Percentiles rank a stretch among this genome's conserved stretches.
Evolutionary conservation across 768 basidiomycete species (phyloP).

Genomic region (Pleurotus citrinopileatus): DNA sequence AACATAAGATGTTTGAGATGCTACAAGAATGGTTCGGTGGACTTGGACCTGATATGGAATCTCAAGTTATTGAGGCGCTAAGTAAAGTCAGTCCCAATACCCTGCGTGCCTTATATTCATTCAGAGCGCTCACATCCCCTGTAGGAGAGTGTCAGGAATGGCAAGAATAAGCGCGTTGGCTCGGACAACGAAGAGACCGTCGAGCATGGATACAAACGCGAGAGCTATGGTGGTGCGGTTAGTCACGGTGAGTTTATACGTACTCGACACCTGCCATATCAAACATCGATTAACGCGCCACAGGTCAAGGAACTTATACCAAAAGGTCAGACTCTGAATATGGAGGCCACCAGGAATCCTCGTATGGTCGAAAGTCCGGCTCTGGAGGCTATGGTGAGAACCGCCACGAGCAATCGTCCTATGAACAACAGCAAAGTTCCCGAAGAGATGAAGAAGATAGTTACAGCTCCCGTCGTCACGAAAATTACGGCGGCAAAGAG

Average conservation of each 20-base stretch:
- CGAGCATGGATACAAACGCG: constrained; percentile 38
- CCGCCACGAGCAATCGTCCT: background rate
- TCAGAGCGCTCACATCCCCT: background rate
- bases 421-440: constrained; percentile 7
- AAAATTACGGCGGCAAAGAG: constrained; percentile 9
- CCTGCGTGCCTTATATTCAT: background rate
- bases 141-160: constrained; percentile 52
- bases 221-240: constrained; percentile 22
- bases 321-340: too few species aligned
- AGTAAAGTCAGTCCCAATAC: constrained; percentile 50
- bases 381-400: constrained; percentile 8
- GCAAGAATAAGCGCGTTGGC: constrained; percentile 55
- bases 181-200: constrained; percentile 36
- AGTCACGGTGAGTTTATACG: constrained; percentile 10
- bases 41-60: constrained; percentile 40
- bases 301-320: too few species aligned
- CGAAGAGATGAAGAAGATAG: background rate
- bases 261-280: too few species aligned
- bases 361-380: constrained; percentile 2
- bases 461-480: constrained; percentile 4
- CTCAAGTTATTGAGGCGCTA: constrained; percentile 43
- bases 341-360: constrained; percentile 12
- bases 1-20: constrained; percentile 56
- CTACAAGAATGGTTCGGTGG: constrained; percentile 53
- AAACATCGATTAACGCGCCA: too few species aligned